Evolutionary conservation across 1,284 basidiomycete species (phyloP).

Genomic region (Stereum hirsutum): DNA sequence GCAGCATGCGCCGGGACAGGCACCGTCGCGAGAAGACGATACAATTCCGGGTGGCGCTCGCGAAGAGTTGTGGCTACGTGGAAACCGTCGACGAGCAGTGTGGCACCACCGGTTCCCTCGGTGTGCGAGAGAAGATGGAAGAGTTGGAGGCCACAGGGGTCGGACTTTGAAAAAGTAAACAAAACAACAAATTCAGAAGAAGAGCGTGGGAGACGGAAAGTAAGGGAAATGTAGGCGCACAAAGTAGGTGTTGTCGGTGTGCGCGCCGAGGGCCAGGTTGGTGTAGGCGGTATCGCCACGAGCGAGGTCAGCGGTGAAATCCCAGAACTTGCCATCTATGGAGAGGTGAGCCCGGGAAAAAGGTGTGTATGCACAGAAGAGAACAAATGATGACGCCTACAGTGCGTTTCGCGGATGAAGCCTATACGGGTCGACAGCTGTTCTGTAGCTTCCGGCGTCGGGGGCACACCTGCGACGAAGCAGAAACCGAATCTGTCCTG

Average conservation of each 20-base stretch:
- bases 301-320: conserved; percentile 88
- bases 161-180: conserved; percentile 44
- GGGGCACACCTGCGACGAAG: conserved; percentile 77
- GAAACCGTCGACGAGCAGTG: conserved; percentile 92
- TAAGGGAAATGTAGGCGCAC: conserved; percentile 30
- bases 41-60: conserved; percentile 65
- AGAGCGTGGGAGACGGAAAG: conserved; percentile 1
- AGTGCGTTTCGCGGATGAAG: conserved; percentile 92
- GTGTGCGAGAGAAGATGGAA: conserved; percentile 92
- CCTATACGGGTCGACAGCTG: conserved; percentile 69
- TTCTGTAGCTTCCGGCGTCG: conserved; percentile 81
- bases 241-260: conserved; percentile 95
- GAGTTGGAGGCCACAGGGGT: conserved; percentile 89
- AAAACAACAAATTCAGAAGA: conserved; percentile 1
- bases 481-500: conserved; percentile 87
- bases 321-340: conserved; percentile 90
- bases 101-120: conserved; percentile 76
- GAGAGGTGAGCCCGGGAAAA: background rate
- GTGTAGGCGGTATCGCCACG: conserved; percentile 93
- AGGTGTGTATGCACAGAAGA: background rate
- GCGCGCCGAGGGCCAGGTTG: conserved; percentile 78
- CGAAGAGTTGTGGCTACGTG: conserved; percentile 79
- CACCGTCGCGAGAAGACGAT: conserved; percentile 62
- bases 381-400: conserved; percentile 32
- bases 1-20: conserved; percentile 84